These are phyloP conservation scores for Cylindrotheca fusiformis DNA, from an alignment of 108 stramenopile species.

Conservation along the genomic window DNA sequence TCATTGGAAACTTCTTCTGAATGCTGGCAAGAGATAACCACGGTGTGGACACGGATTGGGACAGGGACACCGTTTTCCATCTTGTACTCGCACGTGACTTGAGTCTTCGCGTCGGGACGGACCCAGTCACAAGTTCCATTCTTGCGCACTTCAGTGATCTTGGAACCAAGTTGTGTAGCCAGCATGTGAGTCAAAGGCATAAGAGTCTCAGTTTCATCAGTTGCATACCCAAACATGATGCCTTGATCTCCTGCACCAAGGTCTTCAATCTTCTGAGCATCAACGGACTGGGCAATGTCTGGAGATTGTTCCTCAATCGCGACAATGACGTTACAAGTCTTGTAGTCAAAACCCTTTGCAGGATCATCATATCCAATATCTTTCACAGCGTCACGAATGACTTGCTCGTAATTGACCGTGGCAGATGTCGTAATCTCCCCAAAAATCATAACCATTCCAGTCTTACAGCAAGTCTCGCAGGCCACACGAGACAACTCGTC, in stretches of 20 bases:
- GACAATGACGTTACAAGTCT: conserved; percentile 96
- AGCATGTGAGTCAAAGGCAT: conserved; percentile 96
- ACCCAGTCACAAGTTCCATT: conserved; percentile 93
- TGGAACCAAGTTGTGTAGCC: conserved; percentile 88
- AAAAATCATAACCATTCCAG: conserved; percentile 97
- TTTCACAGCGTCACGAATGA: conserved; percentile 93
- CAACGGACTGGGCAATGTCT: conserved; percentile 95
- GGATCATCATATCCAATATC: conserved; percentile 95
- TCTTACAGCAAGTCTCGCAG: conserved; percentile 97
- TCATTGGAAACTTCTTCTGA: conserved; percentile 87
- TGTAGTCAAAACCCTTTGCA: conserved; percentile 97
- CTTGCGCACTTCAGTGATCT: conserved; percentile 95
- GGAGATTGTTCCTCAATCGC: conserved; percentile 97
- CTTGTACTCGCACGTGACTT: conserved; percentile 92
- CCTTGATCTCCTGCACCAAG: conserved; percentile 98
- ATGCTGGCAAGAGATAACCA: conserved; percentile 97
- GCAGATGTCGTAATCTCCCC: conserved; percentile 96
- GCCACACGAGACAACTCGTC: conserved; percentile 93
- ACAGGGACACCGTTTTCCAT: conserved; percentile 77
- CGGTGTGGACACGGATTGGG: conserved; percentile 93
- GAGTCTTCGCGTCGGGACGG: conserved; percentile 97
- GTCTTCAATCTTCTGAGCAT: conserved; percentile 89
- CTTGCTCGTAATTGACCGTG: conserved; percentile 96
- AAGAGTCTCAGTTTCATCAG: conserved; percentile 89
- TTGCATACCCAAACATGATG: conserved; percentile 97